These are phyloP conservation scores for Rhododendron ferrugineum DNA, from an alignment of 148 eudicot species.

Conservation along the genomic window DNA sequence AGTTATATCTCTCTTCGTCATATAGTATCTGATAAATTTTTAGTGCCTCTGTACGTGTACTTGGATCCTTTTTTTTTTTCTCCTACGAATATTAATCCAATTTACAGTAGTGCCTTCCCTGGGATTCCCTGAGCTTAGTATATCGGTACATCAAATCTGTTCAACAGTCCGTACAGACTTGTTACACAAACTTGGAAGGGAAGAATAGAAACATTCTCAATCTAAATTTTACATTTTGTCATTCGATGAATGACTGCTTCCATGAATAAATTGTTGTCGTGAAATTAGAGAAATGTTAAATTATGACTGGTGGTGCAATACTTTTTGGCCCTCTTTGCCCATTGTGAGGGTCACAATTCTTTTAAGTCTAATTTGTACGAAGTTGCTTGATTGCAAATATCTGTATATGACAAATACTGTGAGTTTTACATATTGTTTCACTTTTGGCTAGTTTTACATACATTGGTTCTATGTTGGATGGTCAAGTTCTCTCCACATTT, in stretches of 20 bases:
- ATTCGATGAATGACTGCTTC: neutral
- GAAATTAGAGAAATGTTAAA: neutral
- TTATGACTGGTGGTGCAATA: neutral
- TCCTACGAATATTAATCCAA: neutral
- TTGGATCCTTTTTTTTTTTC: neutral
- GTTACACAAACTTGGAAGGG: neutral
- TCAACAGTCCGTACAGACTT: neutral
- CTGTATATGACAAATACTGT: neutral
- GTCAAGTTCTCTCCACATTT: neutral
- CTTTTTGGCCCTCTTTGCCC: neutral
- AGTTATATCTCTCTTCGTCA: neutral
- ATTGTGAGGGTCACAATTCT: neutral
- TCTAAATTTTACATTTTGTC: neutral
- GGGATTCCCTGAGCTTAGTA: neutral
- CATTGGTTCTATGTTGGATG: neutral
- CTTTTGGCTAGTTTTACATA: neutral
- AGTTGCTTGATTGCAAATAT: neutral
- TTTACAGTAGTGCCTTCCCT: neutral
- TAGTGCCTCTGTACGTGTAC: neutral
- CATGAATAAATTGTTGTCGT: slow-evolving; percentile 1
- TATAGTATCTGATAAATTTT: neutral
- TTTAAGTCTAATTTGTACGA: neutral
- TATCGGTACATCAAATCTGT: neutral
- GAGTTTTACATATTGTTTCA: neutral
- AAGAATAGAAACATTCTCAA: neutral